Base-by-base conservation (phyloP, 179 eudicot genomes). In the Heliamphora pulchella region DNA sequence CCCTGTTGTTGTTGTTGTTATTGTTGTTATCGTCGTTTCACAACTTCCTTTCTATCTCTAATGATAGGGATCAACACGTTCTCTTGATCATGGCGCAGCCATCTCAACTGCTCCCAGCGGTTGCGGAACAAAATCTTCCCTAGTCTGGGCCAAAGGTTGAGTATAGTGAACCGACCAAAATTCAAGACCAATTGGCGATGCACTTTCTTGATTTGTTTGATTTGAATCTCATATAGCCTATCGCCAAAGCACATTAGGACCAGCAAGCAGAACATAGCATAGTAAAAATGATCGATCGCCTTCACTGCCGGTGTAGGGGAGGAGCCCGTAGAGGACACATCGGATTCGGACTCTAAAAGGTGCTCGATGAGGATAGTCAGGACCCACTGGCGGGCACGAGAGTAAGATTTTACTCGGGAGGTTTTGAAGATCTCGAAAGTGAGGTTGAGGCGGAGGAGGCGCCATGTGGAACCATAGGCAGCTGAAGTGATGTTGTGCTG, bases 191-290 rank as follows among this genome's bases (percentile, higher is more conserved):
- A 0, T 0, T 58, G 46, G 0, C 89, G 77, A 77, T 84, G 86
- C 0, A 79, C 64, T 0, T n/a, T 59, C 48, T 85, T 84, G 4
- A 88, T 76, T 9, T 80, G 61, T 41, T 79, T 83, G 47, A 86
- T 83, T 55, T 80, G 79, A 1, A 58, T 43, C 76, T 86, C 91
- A 0, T 79, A 71, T 1, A 85, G 75, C 80, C 82, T 83, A 54
- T 86, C 89, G 14, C 91, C 89, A 39, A 88, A 88, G 41, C 91
- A 85, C 85, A 86, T 86, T 7, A 88, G 73, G 61, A 85, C 85
- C 46, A 88, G 75, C 1, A 88, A 77, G 57, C 82, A 80, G 73
- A 88, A 88, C 85, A 86, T 83, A 4, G 88, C 88, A 18, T 85
- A 85, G 53, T 81, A 85, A 71, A 88, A 88, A 71, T 88, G 83